phyloP scores from a whole-genome alignment of 1,284 basidiomycete genomes.

The Mycocalia duriaeana region DNA sequence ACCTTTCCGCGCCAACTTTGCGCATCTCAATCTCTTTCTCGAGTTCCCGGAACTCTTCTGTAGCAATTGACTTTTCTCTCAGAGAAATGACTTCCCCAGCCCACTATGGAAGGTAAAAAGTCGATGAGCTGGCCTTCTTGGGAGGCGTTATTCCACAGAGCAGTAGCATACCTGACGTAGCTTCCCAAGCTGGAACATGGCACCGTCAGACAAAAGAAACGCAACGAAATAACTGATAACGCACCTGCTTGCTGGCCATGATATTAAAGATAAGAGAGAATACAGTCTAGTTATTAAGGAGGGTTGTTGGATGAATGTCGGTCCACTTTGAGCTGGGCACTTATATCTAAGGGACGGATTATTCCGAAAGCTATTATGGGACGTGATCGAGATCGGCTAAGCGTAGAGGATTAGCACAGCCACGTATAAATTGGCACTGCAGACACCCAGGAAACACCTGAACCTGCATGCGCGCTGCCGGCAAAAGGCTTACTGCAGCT shows the following conservation, averaged over 20 bases:
- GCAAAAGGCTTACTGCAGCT: too few relatives aligned
- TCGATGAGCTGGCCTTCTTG: too few relatives aligned
- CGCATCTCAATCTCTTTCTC: constrained; percentile 69
- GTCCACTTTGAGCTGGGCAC: too few relatives aligned
- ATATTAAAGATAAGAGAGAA: constrained; percentile 4
- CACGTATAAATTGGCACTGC: too few relatives aligned
- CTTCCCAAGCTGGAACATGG: constrained; percentile 51
- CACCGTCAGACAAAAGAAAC: background rate
- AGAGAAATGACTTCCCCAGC: constrained; percentile 74
- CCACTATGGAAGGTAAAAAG: constrained; percentile 44
- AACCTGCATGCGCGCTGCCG: too few relatives aligned
- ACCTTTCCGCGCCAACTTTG: constrained; percentile 61
- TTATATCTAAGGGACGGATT: background rate
- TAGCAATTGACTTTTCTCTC: constrained; percentile 61
- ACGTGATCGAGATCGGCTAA: background rate
- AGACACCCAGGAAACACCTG: too few relatives aligned
- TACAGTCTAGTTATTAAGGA: too few relatives aligned
- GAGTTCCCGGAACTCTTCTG: constrained; percentile 61
- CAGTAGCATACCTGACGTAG: constrained; percentile 48
- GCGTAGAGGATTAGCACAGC: too few relatives aligned
- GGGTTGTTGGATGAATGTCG: constrained; percentile 9
- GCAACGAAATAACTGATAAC: constrained; percentile 9
- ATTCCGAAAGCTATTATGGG: too few relatives aligned
- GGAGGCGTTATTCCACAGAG: too few relatives aligned
- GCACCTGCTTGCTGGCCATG: constrained; percentile 59